phyloP scores from a whole-genome alignment of 257 asterid genomes.

The Coffea eugenioides region DNA sequence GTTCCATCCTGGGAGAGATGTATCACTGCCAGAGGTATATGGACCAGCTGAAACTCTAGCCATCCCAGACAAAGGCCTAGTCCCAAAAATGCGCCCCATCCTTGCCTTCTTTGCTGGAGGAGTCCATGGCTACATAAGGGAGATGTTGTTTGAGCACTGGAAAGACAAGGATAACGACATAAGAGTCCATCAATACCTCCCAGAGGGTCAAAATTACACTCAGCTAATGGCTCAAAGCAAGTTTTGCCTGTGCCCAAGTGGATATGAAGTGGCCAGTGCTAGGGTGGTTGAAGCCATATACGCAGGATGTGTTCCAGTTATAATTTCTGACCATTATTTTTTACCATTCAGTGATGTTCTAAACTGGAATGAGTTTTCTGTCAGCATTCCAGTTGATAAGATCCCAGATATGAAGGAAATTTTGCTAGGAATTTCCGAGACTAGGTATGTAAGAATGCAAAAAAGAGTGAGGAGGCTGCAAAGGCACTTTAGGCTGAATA shows the following conservation, averaged over 20 bases:
- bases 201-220: slow-evolving; percentile 30
- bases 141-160: slow-evolving; percentile 14
- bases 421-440: slow-evolving; percentile 36
- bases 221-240: slow-evolving; percentile 51
- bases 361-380: slow-evolving; percentile 55
- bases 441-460: slow-evolving; percentile 33
- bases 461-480: slow-evolving; percentile 41
- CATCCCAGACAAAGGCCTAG: slow-evolving; percentile 17
- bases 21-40: slow-evolving; percentile 19
- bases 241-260: slow-evolving; percentile 61
- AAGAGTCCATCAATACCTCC: slow-evolving; percentile 32
- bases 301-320: slow-evolving; percentile 60
- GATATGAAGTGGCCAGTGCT: slow-evolving; percentile 68
- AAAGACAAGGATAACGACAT: slow-evolving; percentile 31
- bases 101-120: slow-evolving; percentile 33
- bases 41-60: slow-evolving; percentile 15
- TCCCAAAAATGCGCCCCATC: slow-evolving; percentile 14
- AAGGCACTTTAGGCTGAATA: slow-evolving; percentile 52
- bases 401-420: slow-evolving; percentile 42
- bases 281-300: slow-evolving; percentile 59
- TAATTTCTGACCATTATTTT: slow-evolving; percentile 46
- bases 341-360: slow-evolving; percentile 63
- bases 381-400: slow-evolving; percentile 36
- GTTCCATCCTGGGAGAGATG: slow-evolving; percentile 24
- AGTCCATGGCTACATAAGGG: slow-evolving; percentile 27